Conservation (phyloP, 1,139 yeast species). For the Lodderomyces elongisporus region DNA sequence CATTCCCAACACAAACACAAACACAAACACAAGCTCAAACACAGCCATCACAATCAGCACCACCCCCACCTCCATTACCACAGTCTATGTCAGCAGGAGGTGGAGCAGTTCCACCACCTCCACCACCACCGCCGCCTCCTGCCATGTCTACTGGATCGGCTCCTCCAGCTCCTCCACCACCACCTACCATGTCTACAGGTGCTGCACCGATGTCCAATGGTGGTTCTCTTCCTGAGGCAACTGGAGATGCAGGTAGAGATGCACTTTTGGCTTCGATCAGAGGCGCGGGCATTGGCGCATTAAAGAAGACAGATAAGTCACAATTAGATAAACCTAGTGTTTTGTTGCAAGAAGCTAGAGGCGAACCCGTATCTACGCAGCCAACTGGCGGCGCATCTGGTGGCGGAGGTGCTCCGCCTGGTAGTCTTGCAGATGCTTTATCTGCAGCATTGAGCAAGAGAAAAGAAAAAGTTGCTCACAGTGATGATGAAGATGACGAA, state of each 20-base stretch:
- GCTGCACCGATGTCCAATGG: slow-evolving; percentile 11
- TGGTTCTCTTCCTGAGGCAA: slow-evolving; percentile 17
- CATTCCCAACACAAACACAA: too few relatives aligned
- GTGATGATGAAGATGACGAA: slow-evolving; percentile 74
- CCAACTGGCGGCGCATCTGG: slow-evolving; percentile 33
- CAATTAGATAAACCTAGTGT: slow-evolving; percentile 78
- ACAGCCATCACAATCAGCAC: slow-evolving; percentile 15
- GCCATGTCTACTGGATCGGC: slow-evolving; percentile 14
- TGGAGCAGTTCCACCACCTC: slow-evolving; percentile 20
- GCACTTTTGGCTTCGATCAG: slow-evolving; percentile 86
- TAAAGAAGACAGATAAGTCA: slow-evolving; percentile 76
- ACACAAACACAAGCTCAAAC: too few relatives aligned
- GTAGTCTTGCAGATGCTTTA: slow-evolving; percentile 75
- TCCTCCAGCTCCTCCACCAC: slow-evolving; percentile 16
- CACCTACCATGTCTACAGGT: slow-evolving; percentile 15
- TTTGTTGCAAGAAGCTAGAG: slow-evolving; percentile 64
- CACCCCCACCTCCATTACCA: slow-evolving; percentile 16
- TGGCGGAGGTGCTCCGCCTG: too few relatives aligned
- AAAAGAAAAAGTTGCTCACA: slow-evolving; percentile 74
- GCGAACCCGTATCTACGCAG: slow-evolving; percentile 34
- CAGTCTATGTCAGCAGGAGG: slow-evolving; percentile 12
- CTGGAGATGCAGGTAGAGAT: slow-evolving; percentile 61
- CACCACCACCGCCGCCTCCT: slow-evolving; percentile 23
- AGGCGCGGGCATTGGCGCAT: slow-evolving; percentile 62
- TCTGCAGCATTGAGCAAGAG: slow-evolving; percentile 81